phyloP scores from a whole-genome alignment of 2,329 filamentous ascomycete genomes.

The Talaromyces sp. region DNA sequence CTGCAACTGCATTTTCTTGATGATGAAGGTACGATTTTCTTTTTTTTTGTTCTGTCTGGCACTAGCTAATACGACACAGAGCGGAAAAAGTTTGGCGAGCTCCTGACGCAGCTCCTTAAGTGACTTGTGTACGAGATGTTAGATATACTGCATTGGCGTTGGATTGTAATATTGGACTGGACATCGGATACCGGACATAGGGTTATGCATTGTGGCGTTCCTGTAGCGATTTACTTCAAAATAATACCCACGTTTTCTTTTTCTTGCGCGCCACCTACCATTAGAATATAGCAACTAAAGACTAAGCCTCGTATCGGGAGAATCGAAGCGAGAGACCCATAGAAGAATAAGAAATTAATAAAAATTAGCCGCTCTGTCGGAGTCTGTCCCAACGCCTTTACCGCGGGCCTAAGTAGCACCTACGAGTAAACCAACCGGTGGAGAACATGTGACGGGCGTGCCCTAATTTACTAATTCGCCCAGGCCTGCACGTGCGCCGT shows the following conservation, averaged over 20 bases:
- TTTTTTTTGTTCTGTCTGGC: neutral
- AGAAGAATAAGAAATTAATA: too few species aligned
- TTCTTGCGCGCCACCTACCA: too few species aligned
- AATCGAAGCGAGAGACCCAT: too few species aligned
- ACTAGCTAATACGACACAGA: constrained; percentile 16
- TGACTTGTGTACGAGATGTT: neutral
- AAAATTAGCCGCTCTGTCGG: too few species aligned
- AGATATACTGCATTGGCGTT: constrained; percentile 1
- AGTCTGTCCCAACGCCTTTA: too few species aligned
- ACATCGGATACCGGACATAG: neutral
- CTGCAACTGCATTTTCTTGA: constrained; percentile 35
- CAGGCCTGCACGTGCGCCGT: neutral
- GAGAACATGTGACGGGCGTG: neutral
- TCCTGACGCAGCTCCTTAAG: neutral
- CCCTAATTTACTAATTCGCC: neutral
- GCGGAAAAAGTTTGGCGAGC: constrained; percentile 23
- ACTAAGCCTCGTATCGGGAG: neutral
- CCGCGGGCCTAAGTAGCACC: too few species aligned
- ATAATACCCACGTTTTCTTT: neutral
- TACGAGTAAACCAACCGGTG: too few species aligned
- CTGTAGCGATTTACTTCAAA: neutral
- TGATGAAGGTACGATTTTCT: constrained; percentile 25
- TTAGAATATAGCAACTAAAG: neutral
- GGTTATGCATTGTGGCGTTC: constrained; percentile 7
- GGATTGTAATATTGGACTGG: neutral